phyloP scores from a whole-genome alignment of 352 stramenopile species.

The Globisporangium parvum region DNA sequence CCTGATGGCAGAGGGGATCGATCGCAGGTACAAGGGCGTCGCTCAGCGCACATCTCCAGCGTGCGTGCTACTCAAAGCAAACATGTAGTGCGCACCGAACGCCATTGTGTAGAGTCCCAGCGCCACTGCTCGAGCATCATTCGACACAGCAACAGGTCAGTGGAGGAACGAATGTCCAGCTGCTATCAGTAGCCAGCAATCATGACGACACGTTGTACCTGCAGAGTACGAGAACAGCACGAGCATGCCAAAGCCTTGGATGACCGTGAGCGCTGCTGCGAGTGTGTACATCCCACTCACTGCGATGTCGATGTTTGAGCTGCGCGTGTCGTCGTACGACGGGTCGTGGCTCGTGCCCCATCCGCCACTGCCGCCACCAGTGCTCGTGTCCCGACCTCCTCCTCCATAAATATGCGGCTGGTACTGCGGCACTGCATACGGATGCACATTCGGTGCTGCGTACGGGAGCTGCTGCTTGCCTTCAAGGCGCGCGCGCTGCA shows the following conservation, averaged over 20 bases:
- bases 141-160: conserved; percentile 12
- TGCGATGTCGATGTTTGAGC: conserved; percentile 67
- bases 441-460: conserved; percentile 66
- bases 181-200: not conserved
- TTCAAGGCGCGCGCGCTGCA: conserved; percentile 2
- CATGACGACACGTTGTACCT: conserved; percentile 21
- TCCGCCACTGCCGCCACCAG: conserved; percentile 25
- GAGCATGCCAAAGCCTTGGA: conserved; percentile 85
- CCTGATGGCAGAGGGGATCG: conserved; percentile 20
- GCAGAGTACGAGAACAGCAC: conserved; percentile 55
- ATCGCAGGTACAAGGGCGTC: not conserved
- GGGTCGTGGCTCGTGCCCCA: conserved; percentile 39
- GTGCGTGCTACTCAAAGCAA: too few species aligned
- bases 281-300: conserved; percentile 87
- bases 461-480: conserved; percentile 44
- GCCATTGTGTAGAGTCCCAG: conserved; percentile 83
- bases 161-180: not conserved
- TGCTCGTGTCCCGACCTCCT: not conserved
- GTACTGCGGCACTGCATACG: conserved; percentile 78
- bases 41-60: too few species aligned
- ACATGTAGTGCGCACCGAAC: conserved; percentile 39
- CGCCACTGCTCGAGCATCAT: conserved; percentile 27
- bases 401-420: conserved; percentile 21
- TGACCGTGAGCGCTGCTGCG: conserved; percentile 68
- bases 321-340: conserved; percentile 32